Evolutionary conservation across 257 asterid species (phyloP), one percentile per base, ranked within the genome.

Genomic region (Fraxinus cuspidata): DNA sequence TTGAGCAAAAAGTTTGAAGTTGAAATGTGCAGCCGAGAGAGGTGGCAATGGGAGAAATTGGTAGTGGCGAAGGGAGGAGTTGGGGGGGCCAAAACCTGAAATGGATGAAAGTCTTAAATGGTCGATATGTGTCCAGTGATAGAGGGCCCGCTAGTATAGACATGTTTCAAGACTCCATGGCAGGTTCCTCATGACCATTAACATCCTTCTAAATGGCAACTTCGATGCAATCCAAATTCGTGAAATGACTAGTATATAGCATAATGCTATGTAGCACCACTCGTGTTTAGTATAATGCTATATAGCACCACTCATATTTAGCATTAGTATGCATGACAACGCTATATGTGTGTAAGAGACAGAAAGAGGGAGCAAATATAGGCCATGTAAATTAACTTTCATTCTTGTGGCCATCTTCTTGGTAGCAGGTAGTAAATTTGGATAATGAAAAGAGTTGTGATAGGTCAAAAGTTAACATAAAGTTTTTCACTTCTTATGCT

Each of bases 201-300:
- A 81, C 82, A 77, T 72, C 79, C 69, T 63, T 63, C 81, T 74
- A 7, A 18, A 18, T 81, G 88, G 81, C 79, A 32, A 40, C 5
- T 83, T 79, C 83, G 86, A 77, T 77, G 72, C 47, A 7, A 53
- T 73, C 80, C 66, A 83, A 65, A 12, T 74, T 42, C 28, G 1
- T 63, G 38, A 70, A 74, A 74, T 38, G 79, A 79, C 81, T 9
- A 4, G 25, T 47, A 21, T 66, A 8, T 12, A 51, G 27, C 2
- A 58, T 58, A n/a, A 21, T 21, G 28, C 51, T 42, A 42, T 42
- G 16, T 12, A 40, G 15, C 28, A 38, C 2, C 9, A 49, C 1
- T 49, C n/a, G n/a, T 47, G 18, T 13, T 47, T 12, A 51, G 27
- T 2, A 56, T 56, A 19, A 21, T n/a, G 27, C 49, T 40, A 40